phyloP scores from a whole-genome alignment of 495 filamentous ascomycete genomes.

The Penicillium silybi region DNA sequence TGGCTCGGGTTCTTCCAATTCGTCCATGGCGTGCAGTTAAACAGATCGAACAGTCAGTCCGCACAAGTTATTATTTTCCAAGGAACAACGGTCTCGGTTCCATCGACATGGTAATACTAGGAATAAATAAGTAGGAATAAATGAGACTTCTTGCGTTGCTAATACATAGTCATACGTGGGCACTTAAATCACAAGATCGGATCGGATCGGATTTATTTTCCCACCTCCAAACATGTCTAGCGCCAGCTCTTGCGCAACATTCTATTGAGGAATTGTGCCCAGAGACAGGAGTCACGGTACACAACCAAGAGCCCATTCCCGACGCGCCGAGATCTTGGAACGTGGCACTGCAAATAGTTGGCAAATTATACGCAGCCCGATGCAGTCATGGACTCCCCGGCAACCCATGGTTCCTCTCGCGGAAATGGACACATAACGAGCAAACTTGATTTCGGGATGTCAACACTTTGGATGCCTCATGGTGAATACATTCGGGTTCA shows the following conservation, averaged over 20 bases:
- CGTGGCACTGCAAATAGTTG: slow-evolving; percentile 9
- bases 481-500: not conserved
- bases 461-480: not conserved
- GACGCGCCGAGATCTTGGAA: slow-evolving; percentile 18
- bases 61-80: too few species aligned
- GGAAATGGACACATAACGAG: not conserved
- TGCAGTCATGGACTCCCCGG: slow-evolving; percentile 13
- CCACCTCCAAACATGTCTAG: not conserved
- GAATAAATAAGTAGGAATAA: too few species aligned
- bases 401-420: slow-evolving; percentile 9
- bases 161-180: too few species aligned
- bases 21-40: too few species aligned
- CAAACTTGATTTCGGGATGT: not conserved
- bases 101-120: too few species aligned
- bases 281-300: not conserved
- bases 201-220: not conserved
- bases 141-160: too few species aligned
- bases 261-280: not conserved
- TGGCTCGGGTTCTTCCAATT: too few species aligned
- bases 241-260: not conserved
- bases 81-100: too few species aligned
- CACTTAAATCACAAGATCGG: not conserved
- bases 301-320: slow-evolving; percentile 1
- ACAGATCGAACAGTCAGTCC: too few species aligned
- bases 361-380: slow-evolving; percentile 5